Evolutionary conservation across 176 grass and related monocot genomes (phyloP), one percentile per base, ranked within the genome.

Genomic region (Otatea glauca): DNA sequence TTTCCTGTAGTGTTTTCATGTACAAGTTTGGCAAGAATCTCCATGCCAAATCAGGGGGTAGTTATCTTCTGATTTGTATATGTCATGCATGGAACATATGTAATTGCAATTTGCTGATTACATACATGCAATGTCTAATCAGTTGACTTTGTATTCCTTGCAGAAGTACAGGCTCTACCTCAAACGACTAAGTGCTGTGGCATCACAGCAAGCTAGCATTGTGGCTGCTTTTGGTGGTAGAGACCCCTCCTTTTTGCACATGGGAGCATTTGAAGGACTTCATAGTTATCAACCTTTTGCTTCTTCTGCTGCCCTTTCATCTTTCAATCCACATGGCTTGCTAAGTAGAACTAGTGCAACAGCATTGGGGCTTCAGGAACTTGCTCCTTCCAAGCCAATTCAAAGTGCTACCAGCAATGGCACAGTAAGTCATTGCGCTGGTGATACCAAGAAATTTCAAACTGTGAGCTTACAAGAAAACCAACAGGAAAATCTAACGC

Each of bases 81-180:
- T 84, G n/a, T 58, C 65, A 53, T 44, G 65, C 34, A 11, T 78
- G 42, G 29, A 67, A 34, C 18, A 16, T 79, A 64, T 35, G n/a
- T 11, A n/a, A 34, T 20, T 72, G 56, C 5, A 2, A 21, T 67
- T 58, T 65, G 2, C 8, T 39, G 72, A 62, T 45, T 88, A 65
- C 24, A 82, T 51, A 6, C 42, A 11, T 70, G 15, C 49, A 48
- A 56, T 82, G 47, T 21, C 79, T 86, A 70, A 92, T 27, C n/a
- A 81, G 41, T 38, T 84, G 23, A 18, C 12, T 82, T 80, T 55
- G 41, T 60, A 38, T 84, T 72, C 20, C 68, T 81, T 89, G 78
- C 93, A 99, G 97, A 99, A 99, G 69, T 99, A 99, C 75, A 92
- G 97, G 81, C 93, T 99, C 68, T 99, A 96, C 81, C 89, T 99